These are phyloP conservation scores for Stramenopiles sp. DNA, from an alignment of 352 stramenopile species.

Conservation along the genomic window DNA sequence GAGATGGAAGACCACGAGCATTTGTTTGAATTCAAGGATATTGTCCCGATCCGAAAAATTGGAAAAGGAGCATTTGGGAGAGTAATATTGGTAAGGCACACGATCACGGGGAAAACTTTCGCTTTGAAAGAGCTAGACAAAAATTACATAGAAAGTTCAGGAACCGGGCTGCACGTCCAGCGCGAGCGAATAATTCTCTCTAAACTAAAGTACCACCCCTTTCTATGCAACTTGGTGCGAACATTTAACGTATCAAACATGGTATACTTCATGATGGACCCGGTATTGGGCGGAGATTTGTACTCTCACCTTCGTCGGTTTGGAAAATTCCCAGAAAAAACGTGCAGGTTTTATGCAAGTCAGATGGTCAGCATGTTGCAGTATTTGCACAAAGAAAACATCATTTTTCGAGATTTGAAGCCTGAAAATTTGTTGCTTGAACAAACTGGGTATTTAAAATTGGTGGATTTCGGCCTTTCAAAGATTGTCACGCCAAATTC, in stretches of 20 bases:
- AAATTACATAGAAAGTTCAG: no score
- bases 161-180: no score
- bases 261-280: slow-evolving; percentile 3
- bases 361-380: slow-evolving; percentile 53
- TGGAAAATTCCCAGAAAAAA: neutral
- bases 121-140: no score
- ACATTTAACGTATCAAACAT: neutral
- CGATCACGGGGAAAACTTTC: no score
- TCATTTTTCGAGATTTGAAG: slow-evolving; percentile 51
- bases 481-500: slow-evolving; percentile 35
- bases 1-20: no score
- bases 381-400: slow-evolving; percentile 28
- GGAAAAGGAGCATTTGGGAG: no score
- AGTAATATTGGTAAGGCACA: no score
- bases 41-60: no score
- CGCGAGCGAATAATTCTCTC: no score
- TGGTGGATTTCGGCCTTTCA: slow-evolving; percentile 45
- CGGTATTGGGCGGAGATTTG: neutral
- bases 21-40: no score
- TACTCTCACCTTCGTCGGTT: neutral
- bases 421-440: slow-evolving; percentile 58
- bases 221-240: neutral
- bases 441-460: slow-evolving; percentile 45
- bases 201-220: neutral
- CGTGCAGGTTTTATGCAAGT: slow-evolving; percentile 37